Base-by-base conservation (phyloP, 1,284 basidiomycete species). In the Rhodotorula sp. region DNA sequence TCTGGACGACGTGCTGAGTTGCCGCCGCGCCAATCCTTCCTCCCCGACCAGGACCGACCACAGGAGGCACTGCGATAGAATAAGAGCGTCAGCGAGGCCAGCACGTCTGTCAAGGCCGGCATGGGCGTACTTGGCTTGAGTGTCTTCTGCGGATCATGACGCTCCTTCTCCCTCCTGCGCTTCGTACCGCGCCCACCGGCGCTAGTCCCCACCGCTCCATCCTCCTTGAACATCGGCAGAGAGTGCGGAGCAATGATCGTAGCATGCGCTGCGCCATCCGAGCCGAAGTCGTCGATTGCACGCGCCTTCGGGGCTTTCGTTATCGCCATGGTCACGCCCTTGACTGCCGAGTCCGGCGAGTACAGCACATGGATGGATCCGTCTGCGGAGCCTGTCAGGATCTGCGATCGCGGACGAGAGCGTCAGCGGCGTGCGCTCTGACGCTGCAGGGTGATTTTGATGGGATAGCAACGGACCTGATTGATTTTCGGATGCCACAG, bases 401-500 rank as follows among this genome's bases (percentile, higher is more conserved):
- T 91, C 90, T 93, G 81, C 64, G 66, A 8, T 43, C 10, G 39
- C 39, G 39, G 39, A 43, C 39, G 39, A 20, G 31, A 46, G 21
- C 5, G 34, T 51, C 16, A 51, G 23, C 39, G 10, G 1, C 56
- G 65, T 43, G 8, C 10, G 39, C 39, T 43, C 39, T 43, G 39
- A 7, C 10, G 39, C 39, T 43, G 39, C 39, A 7, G 5, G 34
- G 20, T 23, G 34, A 46, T 12, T 2, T 4, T 34, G 12, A n/a
- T 20, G 23, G 49, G 29, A 29, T n/a, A 34, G n/a, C 29, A 12
- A 23, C 88, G 76, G 76, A 91, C 91, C 86, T 97, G 95, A 83
- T 97, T 97, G 84, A 97, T 97, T 81, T 92, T 91, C n/a, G 92
- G 88, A 83, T 97, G 95, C 94, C 94, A 97, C 46, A 87, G 83